Conservation (phyloP, 805 yeast species). For the Metschnikowia henanensis region DNA sequence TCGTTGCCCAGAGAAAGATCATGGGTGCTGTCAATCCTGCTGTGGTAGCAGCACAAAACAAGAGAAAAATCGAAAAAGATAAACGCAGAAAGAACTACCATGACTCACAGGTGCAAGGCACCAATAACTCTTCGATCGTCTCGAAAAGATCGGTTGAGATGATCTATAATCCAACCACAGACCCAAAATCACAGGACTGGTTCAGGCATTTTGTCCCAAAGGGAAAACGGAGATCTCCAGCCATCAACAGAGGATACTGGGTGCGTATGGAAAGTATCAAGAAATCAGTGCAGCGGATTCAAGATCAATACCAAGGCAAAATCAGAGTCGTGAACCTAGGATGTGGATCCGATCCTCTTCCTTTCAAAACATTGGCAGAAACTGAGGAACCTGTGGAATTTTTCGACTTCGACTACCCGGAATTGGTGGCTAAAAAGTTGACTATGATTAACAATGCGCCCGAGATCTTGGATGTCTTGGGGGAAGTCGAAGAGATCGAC, state of each 20-base stretch:
- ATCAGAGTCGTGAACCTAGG: slow-evolving; percentile 66
- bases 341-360: slow-evolving; percentile 63
- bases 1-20: too few relatives aligned
- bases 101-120: slow-evolving; percentile 76
- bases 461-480: slow-evolving; percentile 49
- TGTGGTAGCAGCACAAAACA: slow-evolving; percentile 15
- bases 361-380: slow-evolving; percentile 37
- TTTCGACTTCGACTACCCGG: slow-evolving; percentile 76
- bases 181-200: slow-evolving; percentile 44
- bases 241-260: slow-evolving; percentile 84
- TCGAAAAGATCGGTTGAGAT: slow-evolving; percentile 79
- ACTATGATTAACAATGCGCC: slow-evolving; percentile 48
- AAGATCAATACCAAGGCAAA: slow-evolving; percentile 23
- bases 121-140: slow-evolving; percentile 80
- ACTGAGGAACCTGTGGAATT: slow-evolving; percentile 38
- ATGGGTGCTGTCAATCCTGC: slow-evolving; percentile 8
- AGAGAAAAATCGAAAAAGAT: slow-evolving; percentile 41
- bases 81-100: slow-evolving; percentile 48
- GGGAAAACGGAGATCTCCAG: slow-evolving; percentile 70
- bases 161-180: slow-evolving; percentile 43
- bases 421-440: slow-evolving; percentile 56
- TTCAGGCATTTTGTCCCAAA: slow-evolving; percentile 68
- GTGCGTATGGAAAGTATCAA: slow-evolving; percentile 70
- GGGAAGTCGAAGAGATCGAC: slow-evolving; percentile 19
- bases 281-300: slow-evolving; percentile 49